Base-by-base conservation (phyloP, 2,329 filamentous ascomycete genomes). In the Davidsoniella eucalypti region DNA sequence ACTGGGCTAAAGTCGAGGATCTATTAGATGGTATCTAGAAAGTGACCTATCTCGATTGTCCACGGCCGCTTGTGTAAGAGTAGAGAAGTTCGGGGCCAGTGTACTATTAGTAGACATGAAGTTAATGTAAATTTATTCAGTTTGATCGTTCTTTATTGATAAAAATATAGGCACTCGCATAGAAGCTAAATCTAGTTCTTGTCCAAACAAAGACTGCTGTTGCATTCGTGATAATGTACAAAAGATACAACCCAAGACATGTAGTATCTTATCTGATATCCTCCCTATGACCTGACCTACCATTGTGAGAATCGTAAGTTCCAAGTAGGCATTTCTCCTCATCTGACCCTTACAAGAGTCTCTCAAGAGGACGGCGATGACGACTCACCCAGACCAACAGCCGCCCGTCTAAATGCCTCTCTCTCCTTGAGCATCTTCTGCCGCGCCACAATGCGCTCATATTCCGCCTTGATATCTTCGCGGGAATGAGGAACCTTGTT, bases 391-490 rank as follows among this genome's bases (percentile, higher is more conserved):
- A 18, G 44, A 43, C 56, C 57, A 52, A 56, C 58, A 50, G 57
- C 58, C 49, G 57, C 55, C 54, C 53, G 59, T 39, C 58, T 59
- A 54, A 66, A 60, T 55, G 65, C 61, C 55, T 66, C 63, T 39
- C 69, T 64, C 50, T 64, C 76, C 74, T 95, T 75, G 70, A 94
- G 69, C 74, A 87, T 73, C 77, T 92, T 80, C 56, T 76, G 67
- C 51, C 71, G 64, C 50, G 69, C 67, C 62, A 75, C 79, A 62
- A 92, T 71, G 56, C 85, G 71, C 61, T 84, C 73, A 57, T 93
- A 70, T 69, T 98, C 92, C 55, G 74, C 75, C 52, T 81, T 75
- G 60, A 98, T 92, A 66, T 93, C 86, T 50, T 92, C 84, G 55
- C 73, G 71, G 57, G 92, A 84, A 53, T 76, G 76, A 1, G 86